Evolutionary conservation across 2,329 filamentous ascomycete genomes (phyloP).

Genomic region (Pochonia chlamydosporia): DNA sequence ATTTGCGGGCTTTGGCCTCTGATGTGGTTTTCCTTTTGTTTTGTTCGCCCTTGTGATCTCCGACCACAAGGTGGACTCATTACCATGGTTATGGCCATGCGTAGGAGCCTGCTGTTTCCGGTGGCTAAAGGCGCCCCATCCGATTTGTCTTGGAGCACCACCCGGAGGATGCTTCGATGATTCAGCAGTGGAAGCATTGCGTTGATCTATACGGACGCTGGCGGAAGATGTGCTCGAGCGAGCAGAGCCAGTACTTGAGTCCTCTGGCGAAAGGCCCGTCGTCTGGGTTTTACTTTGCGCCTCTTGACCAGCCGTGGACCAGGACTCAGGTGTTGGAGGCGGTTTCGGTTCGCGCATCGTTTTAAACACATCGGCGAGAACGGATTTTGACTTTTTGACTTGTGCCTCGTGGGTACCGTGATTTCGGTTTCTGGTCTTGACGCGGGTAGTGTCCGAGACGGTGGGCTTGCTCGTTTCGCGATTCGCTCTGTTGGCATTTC

Average conservation of each 20-base stretch:
- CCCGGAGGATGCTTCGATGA: conserved; percentile 2
- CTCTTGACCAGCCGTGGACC: conserved; percentile 14
- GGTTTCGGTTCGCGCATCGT: conserved; percentile 18
- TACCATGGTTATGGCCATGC: conserved; percentile 9
- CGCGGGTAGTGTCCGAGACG: not conserved
- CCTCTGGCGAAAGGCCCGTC: not conserved
- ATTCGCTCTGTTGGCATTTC: not conserved
- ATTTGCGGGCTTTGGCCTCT: not conserved
- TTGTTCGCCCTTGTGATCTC: conserved; percentile 11
- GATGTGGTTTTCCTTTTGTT: not conserved
- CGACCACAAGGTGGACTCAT: conserved; percentile 12
- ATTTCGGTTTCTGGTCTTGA: not conserved
- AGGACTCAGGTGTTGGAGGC: conserved; percentile 19
- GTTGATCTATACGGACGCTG: not conserved
- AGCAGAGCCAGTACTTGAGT: not conserved
- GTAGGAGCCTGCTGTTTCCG: conserved; percentile 11
- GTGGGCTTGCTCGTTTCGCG: not conserved
- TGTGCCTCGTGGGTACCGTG: conserved; percentile 7
- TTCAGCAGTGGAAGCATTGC: conserved; percentile 2
- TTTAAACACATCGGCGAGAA: conserved; percentile 28
- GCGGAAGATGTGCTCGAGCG: not conserved
- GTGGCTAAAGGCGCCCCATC: conserved; percentile 17
- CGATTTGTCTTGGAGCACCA: conserved; percentile 8
- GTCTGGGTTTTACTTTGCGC: not conserved
- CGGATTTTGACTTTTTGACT: conserved; percentile 18